Percentiles rank a stretch among this genome's conserved stretches.
phyloP scores from a whole-genome alignment of 2,329 filamentous ascomycete species.

The Fusarium sp. region DNA sequence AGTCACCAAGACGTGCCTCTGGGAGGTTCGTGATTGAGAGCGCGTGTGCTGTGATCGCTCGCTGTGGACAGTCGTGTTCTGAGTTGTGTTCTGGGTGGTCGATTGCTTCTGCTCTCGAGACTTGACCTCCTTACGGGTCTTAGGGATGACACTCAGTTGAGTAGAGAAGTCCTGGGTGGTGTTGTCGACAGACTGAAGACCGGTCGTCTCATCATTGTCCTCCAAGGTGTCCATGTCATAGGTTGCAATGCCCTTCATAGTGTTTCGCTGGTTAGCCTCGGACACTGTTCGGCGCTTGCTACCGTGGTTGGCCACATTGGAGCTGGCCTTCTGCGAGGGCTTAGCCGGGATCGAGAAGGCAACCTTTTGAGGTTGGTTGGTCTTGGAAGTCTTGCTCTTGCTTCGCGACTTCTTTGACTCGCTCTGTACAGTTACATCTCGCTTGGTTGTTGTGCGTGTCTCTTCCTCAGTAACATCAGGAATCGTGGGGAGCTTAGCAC shows the following conservation, averaged over 20 bases:
- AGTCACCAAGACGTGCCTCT: constrained; percentile 36
- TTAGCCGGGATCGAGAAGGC: constrained; percentile 55
- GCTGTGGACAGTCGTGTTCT: constrained; percentile 37
- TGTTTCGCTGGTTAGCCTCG: constrained; percentile 34
- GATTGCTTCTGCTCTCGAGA: constrained; percentile 31
- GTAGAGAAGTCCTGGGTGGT: constrained; percentile 49
- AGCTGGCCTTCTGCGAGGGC: constrained; percentile 41
- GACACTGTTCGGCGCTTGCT: constrained; percentile 53
- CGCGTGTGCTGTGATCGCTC: constrained; percentile 40
- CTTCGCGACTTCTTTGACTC: constrained; percentile 44
- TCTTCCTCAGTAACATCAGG: constrained; percentile 45
- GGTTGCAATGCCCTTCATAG: constrained; percentile 34
- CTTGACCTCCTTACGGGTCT: constrained; percentile 35
- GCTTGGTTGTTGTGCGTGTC: constrained; percentile 43
- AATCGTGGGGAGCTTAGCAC: constrained; percentile 41
- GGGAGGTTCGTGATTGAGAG: constrained; percentile 41
- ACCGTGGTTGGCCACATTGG: constrained; percentile 53
- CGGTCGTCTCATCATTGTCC: constrained; percentile 51
- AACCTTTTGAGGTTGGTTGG: constrained; percentile 49
- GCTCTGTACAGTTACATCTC: constrained; percentile 43
- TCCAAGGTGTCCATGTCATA: constrained; percentile 42
- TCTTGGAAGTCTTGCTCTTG: constrained; percentile 42
- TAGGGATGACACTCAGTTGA: constrained; percentile 45
- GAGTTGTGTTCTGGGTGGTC: constrained; percentile 30
- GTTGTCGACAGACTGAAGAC: constrained; percentile 47